Percentiles rank a stretch among this genome's conserved stretches.
These are phyloP conservation scores for Fusarium sp. DNA, from an alignment of 2,329 filamentous ascomycete species.

Conservation along the genomic window DNA sequence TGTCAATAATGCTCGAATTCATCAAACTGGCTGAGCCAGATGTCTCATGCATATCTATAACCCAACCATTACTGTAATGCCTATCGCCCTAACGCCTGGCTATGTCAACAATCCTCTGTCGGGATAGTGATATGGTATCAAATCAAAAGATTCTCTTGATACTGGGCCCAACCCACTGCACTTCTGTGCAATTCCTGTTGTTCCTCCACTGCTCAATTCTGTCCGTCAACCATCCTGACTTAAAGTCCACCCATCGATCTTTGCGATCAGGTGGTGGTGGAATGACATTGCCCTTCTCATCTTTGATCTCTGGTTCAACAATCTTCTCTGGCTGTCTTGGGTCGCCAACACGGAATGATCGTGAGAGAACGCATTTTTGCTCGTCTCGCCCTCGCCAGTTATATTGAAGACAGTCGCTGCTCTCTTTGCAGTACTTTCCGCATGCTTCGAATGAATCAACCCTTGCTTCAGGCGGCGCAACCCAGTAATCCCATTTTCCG, in stretches of 20 bases:
- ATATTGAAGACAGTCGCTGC: conserved; percentile 46
- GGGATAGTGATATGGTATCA: neutral
- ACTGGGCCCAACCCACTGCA: conserved; percentile 51
- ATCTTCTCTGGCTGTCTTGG: conserved; percentile 41
- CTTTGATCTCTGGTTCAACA: conserved; percentile 40
- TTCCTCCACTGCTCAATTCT: conserved; percentile 45
- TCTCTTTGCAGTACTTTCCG: conserved; percentile 43
- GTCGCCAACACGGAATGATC: conserved; percentile 46
- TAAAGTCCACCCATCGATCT: conserved; percentile 47
- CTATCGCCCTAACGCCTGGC: conserved; percentile 37
- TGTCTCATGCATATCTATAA: conserved; percentile 28
- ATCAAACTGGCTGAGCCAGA: neutral
- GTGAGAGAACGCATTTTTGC: conserved; percentile 45
- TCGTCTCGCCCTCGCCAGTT: conserved; percentile 50
- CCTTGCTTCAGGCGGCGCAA: conserved; percentile 40
- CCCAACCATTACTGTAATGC: conserved; percentile 12
- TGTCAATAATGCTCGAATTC: neutral
- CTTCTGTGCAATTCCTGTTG: conserved; percentile 43
- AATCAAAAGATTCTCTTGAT: conserved; percentile 46
- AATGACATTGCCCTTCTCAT: conserved; percentile 41
- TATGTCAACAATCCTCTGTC: conserved; percentile 13
- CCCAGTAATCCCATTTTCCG: conserved; percentile 48
- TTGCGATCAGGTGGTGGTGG: conserved; percentile 33
- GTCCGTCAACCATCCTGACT: conserved; percentile 46
- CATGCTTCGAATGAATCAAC: conserved; percentile 46